Conservation (phyloP, 2,329 filamentous ascomycete species). For the Phyllosticta paracitricarpa region DNA sequence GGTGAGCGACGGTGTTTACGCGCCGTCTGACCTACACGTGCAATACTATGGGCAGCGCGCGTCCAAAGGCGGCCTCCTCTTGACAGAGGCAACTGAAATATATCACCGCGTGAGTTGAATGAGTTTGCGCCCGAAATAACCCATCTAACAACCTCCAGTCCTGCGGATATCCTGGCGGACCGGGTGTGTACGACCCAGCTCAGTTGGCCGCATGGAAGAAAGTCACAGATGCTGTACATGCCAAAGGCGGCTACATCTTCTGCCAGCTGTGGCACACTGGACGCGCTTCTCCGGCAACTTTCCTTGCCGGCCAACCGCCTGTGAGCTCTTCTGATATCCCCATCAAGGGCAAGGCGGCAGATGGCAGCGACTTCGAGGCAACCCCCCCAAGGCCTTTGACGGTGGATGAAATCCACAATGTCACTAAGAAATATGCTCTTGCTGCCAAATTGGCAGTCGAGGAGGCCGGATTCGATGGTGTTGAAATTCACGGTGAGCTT, state of each 20-base stretch:
- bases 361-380: conserved; percentile 23
- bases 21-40: conserved; percentile 20
- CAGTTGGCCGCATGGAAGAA: conserved; percentile 25
- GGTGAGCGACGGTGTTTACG: conserved; percentile 22
- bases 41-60: conserved; percentile 27
- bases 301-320: conserved; percentile 24
- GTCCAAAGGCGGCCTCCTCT: conserved; percentile 22
- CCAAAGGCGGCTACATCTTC: conserved; percentile 22
- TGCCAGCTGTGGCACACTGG: conserved; percentile 22
- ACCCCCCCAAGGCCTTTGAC: conserved; percentile 26
- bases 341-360: conserved; percentile 30
- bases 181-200: conserved; percentile 20
- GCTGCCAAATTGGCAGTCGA: conserved; percentile 30
- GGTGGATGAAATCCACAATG: conserved; percentile 29
- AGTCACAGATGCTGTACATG: conserved; percentile 25
- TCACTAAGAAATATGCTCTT: conserved; percentile 28
- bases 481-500: conserved; percentile 28
- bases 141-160: conserved; percentile 14
- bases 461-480: conserved; percentile 24
- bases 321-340: conserved; percentile 22
- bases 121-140: not conserved
- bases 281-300: conserved; percentile 26
- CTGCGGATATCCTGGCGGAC: conserved; percentile 21
- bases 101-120: conserved; percentile 19
- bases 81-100: conserved; percentile 28